Conservation (phyloP, 768 basidiomycete genomes). For the Leccinum broughii region DNA sequence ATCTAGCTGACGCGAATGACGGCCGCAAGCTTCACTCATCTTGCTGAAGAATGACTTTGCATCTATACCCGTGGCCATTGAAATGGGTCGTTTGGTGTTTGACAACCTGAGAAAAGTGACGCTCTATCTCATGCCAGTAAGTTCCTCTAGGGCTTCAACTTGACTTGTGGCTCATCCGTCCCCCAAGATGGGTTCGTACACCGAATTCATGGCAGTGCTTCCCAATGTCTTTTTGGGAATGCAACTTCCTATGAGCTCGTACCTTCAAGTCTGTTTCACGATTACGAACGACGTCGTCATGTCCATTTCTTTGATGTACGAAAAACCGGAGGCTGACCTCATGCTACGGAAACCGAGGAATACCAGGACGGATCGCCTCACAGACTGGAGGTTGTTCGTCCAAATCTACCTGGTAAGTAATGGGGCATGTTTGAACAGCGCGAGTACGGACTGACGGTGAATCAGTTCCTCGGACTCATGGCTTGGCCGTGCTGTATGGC, state of each 20-base stretch:
- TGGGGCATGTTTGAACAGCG: neutral
- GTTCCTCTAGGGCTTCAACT: slow-evolving; percentile 4
- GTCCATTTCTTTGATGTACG: slow-evolving; percentile 50
- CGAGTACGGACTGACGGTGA: slow-evolving; percentile 2
- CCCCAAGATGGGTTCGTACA: slow-evolving; percentile 49
- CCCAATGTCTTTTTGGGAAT: slow-evolving; percentile 59
- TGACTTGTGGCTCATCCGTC: neutral
- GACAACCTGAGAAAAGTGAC: slow-evolving; percentile 57
- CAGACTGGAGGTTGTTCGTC: slow-evolving; percentile 49
- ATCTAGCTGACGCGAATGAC: neutral
- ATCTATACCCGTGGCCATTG: slow-evolving; percentile 56
- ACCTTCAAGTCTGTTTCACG: slow-evolving; percentile 55
- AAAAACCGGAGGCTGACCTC: slow-evolving; percentile 51
- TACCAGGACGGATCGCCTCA: slow-evolving; percentile 46
- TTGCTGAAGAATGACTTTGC: slow-evolving; percentile 59
- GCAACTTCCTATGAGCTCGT: slow-evolving; percentile 55
- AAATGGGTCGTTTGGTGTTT: slow-evolving; percentile 59
- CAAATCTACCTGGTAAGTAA: slow-evolving; percentile 46
- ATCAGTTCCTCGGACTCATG: slow-evolving; percentile 44
- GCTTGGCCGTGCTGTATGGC: slow-evolving; percentile 45
- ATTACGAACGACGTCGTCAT: slow-evolving; percentile 53
- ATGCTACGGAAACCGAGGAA: slow-evolving; percentile 50
- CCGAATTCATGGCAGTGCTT: slow-evolving; percentile 58
- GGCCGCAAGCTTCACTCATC: slow-evolving; percentile 39
- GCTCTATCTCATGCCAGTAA: slow-evolving; percentile 43